These are phyloP conservation scores for Hansenula sp. DNA, from an alignment of 1,139 yeast genomes.

Conservation along the genomic window DNA sequence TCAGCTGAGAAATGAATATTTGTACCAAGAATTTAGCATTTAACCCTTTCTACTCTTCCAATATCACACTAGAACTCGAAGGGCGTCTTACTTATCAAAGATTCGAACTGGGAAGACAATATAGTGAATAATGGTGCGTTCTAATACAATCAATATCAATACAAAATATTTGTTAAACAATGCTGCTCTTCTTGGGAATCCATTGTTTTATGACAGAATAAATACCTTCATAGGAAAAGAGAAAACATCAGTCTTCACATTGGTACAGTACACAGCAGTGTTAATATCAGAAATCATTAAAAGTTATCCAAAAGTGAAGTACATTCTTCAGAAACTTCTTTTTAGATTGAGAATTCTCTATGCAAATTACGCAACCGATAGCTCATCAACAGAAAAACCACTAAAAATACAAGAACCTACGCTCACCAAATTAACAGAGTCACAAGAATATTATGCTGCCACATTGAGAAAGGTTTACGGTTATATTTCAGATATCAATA, in stretches of 20 bases:
- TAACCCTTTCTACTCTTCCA: no score
- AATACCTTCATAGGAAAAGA: slow-evolving; percentile 13
- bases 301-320: slow-evolving; percentile 16
- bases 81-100: no score
- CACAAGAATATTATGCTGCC: slow-evolving; percentile 8
- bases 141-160: neutral
- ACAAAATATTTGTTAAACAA: neutral
- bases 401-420: neutral
- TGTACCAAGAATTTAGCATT: no score
- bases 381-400: slow-evolving; percentile 4
- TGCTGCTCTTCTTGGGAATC: neutral
- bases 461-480: slow-evolving; percentile 15
- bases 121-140: neutral
- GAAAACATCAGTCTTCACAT: slow-evolving; percentile 16
- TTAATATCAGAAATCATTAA: slow-evolving; percentile 18
- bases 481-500: slow-evolving; percentile 21
- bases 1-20: no score
- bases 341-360: slow-evolving; percentile 4
- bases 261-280: slow-evolving; percentile 16
- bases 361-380: neutral
- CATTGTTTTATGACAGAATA: slow-evolving; percentile 7
- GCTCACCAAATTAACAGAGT: slow-evolving; percentile 4
- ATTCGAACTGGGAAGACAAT: neutral
- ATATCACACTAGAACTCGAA: no score
- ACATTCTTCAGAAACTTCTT: slow-evolving; percentile 7